Evolutionary conservation across 306 rosid genomes (phyloP).

Genomic region (Lathyrus aphaca): DNA sequence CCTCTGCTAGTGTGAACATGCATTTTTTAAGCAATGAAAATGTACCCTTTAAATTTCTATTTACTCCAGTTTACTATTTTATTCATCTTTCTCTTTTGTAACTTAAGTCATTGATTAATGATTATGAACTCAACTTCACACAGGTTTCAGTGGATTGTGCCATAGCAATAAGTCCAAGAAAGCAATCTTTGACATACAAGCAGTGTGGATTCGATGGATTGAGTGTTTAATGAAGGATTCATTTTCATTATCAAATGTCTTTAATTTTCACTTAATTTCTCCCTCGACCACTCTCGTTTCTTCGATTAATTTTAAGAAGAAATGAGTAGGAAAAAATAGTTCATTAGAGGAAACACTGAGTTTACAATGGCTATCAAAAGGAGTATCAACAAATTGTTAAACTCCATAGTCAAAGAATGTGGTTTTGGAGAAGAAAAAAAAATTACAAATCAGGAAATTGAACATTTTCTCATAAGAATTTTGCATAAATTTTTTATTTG

Average conservation of each 20-base stretch:
- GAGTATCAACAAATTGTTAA: slow-evolving; percentile 33
- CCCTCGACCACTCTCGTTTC: slow-evolving; percentile 38
- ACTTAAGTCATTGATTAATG: slow-evolving; percentile 22
- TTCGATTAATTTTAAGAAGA: slow-evolving; percentile 40
- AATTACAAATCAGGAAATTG: slow-evolving; percentile 7
- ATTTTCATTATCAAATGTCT: slow-evolving; percentile 23
- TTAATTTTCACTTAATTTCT: slow-evolving; percentile 26
- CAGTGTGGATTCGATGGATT: slow-evolving; percentile 96
- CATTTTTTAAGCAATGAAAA: slow-evolving; percentile 32
- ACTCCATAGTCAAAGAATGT: slow-evolving; percentile 34
- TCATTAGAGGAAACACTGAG: slow-evolving; percentile 17
- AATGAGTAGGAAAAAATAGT: slow-evolving; percentile 11
- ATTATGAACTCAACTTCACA: slow-evolving; percentile 41
- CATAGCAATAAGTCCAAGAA: slow-evolving; percentile 91
- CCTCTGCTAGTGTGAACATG: slow-evolving; percentile 24
- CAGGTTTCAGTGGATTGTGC: slow-evolving; percentile 99
- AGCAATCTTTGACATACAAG: slow-evolving; percentile 83
- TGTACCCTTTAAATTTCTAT: not conserved
- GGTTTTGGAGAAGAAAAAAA: slow-evolving; percentile 23
- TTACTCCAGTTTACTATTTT: slow-evolving; percentile 8
- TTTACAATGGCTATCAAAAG: slow-evolving; percentile 33
- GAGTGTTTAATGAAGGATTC: slow-evolving; percentile 54
- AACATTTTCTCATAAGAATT: slow-evolving; percentile 4
- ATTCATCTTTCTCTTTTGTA: not conserved
- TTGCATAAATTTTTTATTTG: slow-evolving; percentile 40